Evolutionary conservation across 805 yeast species (phyloP), one percentile per base, ranked within the genome.

Genomic region (Lipomyces yamadae): DNA sequence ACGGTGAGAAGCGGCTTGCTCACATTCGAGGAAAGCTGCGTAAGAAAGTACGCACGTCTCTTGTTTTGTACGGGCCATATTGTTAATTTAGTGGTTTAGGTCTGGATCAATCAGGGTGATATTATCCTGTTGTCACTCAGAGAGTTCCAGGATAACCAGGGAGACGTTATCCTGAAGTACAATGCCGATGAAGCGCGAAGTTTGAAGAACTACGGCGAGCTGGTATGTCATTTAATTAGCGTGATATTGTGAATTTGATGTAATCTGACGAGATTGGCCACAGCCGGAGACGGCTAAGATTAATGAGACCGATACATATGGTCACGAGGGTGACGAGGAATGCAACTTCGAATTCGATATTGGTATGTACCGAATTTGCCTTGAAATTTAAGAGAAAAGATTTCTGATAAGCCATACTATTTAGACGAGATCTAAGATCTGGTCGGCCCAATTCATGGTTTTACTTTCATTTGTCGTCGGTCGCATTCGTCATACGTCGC

Each of bases 21-120:
- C 99, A 94, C 78, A 95, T 95, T 77, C 91, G 99, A 85, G 99
- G 99, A 76, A 95, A 95, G 79, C 86, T 95, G 82, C 91, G 99
- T 86, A 95, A 95, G 89, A 95, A 94, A 86, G 99, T 95, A 69
- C 15, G 65, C 48, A 24, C 11, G 11, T 42, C 15, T 34, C 34
- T 7, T 33, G 32, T 30, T 13, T 60, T 15, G 13, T 18, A 11
- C 29, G 42, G 32, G 29, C 4, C 13, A 18, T n/a, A 13, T 58
- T 29, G 45, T 18, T 39, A 37, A 45, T 6, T 13, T 42, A n/a
- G n/a, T n/a, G 30, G 18, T 50, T 34, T 52, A 68, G 71, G 72
- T 69, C 60, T 95, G 99, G 99, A 93, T 95, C 92, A 91, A 91
- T 58, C 98, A 92, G 80, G 99, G 99, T 83, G 99, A 95, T 79